Evolutionary conservation across 805 yeast genomes (phyloP).

Genomic region (Starmerella bombicola): DNA sequence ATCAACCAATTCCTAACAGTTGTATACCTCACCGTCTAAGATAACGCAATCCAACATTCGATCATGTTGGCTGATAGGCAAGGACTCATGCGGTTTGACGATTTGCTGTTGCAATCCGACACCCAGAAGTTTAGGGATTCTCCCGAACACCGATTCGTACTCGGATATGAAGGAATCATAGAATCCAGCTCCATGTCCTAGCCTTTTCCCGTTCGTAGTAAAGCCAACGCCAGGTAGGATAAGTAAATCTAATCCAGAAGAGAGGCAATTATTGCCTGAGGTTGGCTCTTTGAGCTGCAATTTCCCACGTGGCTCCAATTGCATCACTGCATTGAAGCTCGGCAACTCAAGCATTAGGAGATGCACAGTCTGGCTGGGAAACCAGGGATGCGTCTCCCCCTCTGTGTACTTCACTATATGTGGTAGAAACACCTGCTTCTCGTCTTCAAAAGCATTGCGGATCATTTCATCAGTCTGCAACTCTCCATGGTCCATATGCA

Average conservation of each 20-base stretch:
- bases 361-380: constrained; percentile 29
- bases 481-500: constrained; percentile 68
- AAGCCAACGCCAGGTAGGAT: constrained; percentile 83
- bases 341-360: constrained; percentile 48
- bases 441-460: constrained; percentile 36
- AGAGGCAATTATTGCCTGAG: constrained; percentile 19
- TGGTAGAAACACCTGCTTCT: constrained; percentile 35
- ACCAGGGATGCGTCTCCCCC: constrained; percentile 11
- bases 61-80: constrained; percentile 57
- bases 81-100: constrained; percentile 26
- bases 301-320: constrained; percentile 52
- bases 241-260: constrained; percentile 50
- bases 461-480: constrained; percentile 49
- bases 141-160: constrained; percentile 5
- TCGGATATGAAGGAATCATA: constrained; percentile 66
- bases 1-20: constrained; percentile 22
- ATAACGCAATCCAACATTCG: constrained; percentile 45
- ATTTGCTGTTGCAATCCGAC: constrained; percentile 56
- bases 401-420: constrained; percentile 27
- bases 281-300: constrained; percentile 59
- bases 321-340: constrained; percentile 33
- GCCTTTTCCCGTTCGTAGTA: constrained; percentile 38
- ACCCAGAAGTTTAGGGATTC: constrained; percentile 36
- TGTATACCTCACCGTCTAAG: constrained; percentile 27
- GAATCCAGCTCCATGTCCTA: constrained; percentile 91